Percentiles rank a stretch among this genome's conserved stretches.
phyloP scores from a whole-genome alignment of 306 rosid species.

The Castanea mollissima region DNA sequence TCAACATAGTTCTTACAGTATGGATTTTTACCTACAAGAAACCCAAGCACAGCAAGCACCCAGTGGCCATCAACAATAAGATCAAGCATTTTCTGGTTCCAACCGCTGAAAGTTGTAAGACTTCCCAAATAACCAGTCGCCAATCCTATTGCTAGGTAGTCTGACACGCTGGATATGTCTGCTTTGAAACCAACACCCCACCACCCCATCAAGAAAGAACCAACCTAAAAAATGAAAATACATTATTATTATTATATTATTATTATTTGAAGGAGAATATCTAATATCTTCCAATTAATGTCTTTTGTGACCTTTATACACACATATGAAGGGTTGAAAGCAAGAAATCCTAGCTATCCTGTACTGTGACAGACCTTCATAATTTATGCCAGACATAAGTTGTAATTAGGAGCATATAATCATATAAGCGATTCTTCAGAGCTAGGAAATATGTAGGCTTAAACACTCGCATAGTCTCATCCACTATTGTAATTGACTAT shows the following conservation, averaged over 20 bases:
- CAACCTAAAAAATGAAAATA: slow-evolving; percentile 46
- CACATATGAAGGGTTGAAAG: not conserved
- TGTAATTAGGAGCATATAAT: too few species aligned
- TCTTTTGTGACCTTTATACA: not conserved
- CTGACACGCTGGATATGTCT: slow-evolving; percentile 59
- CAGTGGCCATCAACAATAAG: slow-evolving; percentile 65
- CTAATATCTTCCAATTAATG: not conserved
- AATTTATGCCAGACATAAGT: not conserved
- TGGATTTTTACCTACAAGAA: slow-evolving; percentile 52
- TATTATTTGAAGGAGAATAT: not conserved
- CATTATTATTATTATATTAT: not conserved
- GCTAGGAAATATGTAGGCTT: not conserved
- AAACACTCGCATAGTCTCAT: not conserved
- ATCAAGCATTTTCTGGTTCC: slow-evolving; percentile 94
- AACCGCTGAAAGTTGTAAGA: slow-evolving; percentile 91
- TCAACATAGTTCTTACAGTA: not conserved
- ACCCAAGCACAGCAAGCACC: slow-evolving; percentile 61
- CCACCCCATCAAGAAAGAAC: slow-evolving; percentile 97
- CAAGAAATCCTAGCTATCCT: not conserved
- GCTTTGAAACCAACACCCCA: slow-evolving; percentile 80
- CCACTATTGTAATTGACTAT: too few species aligned
- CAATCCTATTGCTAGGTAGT: slow-evolving; percentile 69
- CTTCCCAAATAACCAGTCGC: slow-evolving; percentile 90
- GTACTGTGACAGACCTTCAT: not conserved
- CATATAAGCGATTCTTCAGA: not conserved